These are phyloP conservation scores for Gentiana dahurica DNA, from an alignment of 257 asterid genomes.

Conservation along the genomic window DNA sequence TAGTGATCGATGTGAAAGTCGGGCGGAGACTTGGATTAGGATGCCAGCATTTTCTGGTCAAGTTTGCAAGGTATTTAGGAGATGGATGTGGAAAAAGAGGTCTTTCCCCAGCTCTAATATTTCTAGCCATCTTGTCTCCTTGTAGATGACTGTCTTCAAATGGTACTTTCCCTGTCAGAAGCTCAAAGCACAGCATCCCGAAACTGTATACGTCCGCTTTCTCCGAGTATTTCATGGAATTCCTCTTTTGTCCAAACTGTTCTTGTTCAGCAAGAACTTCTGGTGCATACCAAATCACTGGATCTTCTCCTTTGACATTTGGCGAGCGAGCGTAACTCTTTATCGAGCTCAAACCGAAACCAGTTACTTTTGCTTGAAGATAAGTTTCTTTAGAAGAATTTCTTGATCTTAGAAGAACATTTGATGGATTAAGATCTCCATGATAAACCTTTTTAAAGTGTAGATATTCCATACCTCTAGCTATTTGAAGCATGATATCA, in stretches of 20 bases:
- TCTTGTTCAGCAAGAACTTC: conserved; percentile 66
- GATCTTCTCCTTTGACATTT: conserved; percentile 21
- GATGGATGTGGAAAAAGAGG: conserved; percentile 78
- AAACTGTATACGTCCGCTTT: conserved; percentile 85
- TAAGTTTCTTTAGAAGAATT: conserved; percentile 34
- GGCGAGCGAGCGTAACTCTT: conserved; percentile 26
- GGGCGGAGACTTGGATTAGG: conserved; percentile 54
- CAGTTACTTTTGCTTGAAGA: conserved; percentile 52
- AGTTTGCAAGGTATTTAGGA: conserved; percentile 57
- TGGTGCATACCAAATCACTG: conserved; percentile 74
- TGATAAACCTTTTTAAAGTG: conserved; percentile 62
- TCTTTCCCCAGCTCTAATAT: conserved; percentile 71
- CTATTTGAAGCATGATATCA: conserved; percentile 80
- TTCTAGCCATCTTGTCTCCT: conserved; percentile 68
- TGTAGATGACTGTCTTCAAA: conserved; percentile 62
- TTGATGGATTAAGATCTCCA: conserved; percentile 70
- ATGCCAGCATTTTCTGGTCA: conserved; percentile 85
- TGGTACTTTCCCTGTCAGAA: conserved; percentile 74
- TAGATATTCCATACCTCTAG: conserved; percentile 81
- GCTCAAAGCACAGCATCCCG: conserved; percentile 79
- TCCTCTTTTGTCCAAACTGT: conserved; percentile 22
- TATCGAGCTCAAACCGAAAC: conserved; percentile 40
- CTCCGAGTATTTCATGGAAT: conserved; percentile 27
- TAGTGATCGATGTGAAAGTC: conserved; percentile 57
- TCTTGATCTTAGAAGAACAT: conserved; percentile 51